These are phyloP conservation scores for Astraeus odoratus DNA, from an alignment of 768 basidiomycete genomes.

Conservation along the genomic window DNA sequence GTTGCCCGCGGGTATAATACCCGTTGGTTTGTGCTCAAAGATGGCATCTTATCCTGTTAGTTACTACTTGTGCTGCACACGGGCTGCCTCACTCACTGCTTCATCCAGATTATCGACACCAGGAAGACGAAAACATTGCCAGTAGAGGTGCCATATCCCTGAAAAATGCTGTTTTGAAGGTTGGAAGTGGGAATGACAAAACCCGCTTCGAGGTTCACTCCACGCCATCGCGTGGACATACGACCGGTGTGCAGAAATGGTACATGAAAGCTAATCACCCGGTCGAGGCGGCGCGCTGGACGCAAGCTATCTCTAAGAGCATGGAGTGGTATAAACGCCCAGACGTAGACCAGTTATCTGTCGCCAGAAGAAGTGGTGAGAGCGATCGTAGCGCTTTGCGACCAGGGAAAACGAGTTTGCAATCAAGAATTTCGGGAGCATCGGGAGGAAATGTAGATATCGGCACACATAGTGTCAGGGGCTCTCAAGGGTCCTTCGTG, in stretches of 20 bases:
- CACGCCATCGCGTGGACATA: slow-evolving; percentile 40
- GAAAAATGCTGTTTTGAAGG: slow-evolving; percentile 64
- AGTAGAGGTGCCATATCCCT: slow-evolving; percentile 86
- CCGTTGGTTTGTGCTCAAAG: slow-evolving; percentile 87
- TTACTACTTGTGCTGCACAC: slow-evolving; percentile 9
- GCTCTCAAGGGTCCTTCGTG: slow-evolving; percentile 19
- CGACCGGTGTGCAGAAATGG: slow-evolving; percentile 59
- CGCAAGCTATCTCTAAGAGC: slow-evolving; percentile 62
- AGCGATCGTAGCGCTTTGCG: slow-evolving; percentile 38
- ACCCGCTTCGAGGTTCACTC: slow-evolving; percentile 81
- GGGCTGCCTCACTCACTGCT: background rate
- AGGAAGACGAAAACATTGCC: slow-evolving; percentile 83
- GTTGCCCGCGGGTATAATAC: slow-evolving; percentile 86
- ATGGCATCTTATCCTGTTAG: slow-evolving; percentile 80
- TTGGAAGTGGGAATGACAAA: slow-evolving; percentile 44
- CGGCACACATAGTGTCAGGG: slow-evolving; percentile 17
- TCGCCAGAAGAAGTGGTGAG: slow-evolving; percentile 36
- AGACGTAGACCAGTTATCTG: slow-evolving; percentile 25
- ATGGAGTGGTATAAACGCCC: slow-evolving; percentile 61
- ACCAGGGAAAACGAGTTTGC: slow-evolving; percentile 26
- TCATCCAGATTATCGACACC: slow-evolving; percentile 64
- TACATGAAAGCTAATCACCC: slow-evolving; percentile 82
- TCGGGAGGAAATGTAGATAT: slow-evolving; percentile 16
- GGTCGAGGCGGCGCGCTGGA: slow-evolving; percentile 86
- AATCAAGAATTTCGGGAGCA: slow-evolving; percentile 17